phyloP scores from a whole-genome alignment of 352 stramenopile genomes.

The Globisporangium barbulae region DNA sequence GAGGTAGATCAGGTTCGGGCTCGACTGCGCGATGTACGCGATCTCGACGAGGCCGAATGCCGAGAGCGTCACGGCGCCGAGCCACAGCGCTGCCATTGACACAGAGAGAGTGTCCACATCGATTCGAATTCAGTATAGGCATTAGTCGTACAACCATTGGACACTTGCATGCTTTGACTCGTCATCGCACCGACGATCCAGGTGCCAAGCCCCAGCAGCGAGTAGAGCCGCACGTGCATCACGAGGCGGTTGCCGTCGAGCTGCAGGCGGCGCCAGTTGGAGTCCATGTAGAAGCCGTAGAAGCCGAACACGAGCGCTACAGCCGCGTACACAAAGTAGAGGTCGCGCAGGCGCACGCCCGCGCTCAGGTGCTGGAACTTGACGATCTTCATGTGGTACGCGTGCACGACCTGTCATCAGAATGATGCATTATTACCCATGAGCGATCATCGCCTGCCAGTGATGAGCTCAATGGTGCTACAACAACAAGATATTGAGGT shows the following conservation, averaged over 20 bases:
- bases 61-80: constrained; percentile 49
- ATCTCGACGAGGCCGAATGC: constrained; percentile 64
- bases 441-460: neutral
- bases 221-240: constrained; percentile 68
- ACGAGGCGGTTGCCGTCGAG: constrained; percentile 62
- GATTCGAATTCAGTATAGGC: neutral
- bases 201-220: constrained; percentile 42
- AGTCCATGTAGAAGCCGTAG: constrained; percentile 69
- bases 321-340: constrained; percentile 70
- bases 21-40: constrained; percentile 45
- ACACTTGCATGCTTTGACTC: neutral
- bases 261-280: constrained; percentile 52
- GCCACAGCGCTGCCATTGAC: constrained; percentile 43
- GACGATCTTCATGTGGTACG: constrained; percentile 40
- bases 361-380: constrained; percentile 39
- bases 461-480: neutral
- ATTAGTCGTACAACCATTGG: neutral
- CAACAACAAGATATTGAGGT: neutral
- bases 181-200: constrained; percentile 37
- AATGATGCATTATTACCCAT: neutral
- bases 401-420: constrained; percentile 37
- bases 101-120: neutral
- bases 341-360: constrained; percentile 36
- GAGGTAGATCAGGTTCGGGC: constrained; percentile 63
- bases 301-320: constrained; percentile 46